Percentiles rank a stretch among this genome's conserved stretches.
These are phyloP conservation scores for Evernia prunastri DNA, from an alignment of 495 filamentous ascomycete species.

Conservation along the genomic window DNA sequence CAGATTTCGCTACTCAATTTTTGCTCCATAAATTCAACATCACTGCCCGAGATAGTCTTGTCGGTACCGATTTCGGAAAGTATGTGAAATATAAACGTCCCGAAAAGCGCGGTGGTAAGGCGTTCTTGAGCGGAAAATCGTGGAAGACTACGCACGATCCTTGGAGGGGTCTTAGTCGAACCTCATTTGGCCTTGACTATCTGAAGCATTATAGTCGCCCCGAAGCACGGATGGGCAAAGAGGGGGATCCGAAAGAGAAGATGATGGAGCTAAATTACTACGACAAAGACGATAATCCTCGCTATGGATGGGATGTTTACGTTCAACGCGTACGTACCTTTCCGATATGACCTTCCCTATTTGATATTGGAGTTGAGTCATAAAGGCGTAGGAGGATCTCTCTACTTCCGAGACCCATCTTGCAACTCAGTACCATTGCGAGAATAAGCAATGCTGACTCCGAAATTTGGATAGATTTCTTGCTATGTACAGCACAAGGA, in stretches of 20 bases:
- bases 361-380: too few relatives aligned
- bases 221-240: constrained; percentile 14
- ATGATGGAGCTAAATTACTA: constrained; percentile 47
- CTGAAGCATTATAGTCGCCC: constrained; percentile 36
- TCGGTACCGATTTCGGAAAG: constrained; percentile 44
- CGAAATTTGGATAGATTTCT: too few relatives aligned
- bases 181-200: constrained; percentile 49
- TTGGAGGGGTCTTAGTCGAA: constrained; percentile 45
- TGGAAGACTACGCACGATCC: constrained; percentile 47
- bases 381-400: too few relatives aligned
- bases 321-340: too few relatives aligned
- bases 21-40: constrained; percentile 51
- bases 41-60: constrained; percentile 37
- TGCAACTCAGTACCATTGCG: too few relatives aligned
- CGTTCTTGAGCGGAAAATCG: constrained; percentile 43
- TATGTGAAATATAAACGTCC: constrained; percentile 44
- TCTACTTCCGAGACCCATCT: too few relatives aligned
- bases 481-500: constrained; percentile 39
- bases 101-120: constrained; percentile 42
- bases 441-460: too few relatives aligned
- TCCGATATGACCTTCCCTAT: too few relatives aligned
- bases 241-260: constrained; percentile 26
- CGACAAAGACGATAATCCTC: constrained; percentile 38
- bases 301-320: constrained; percentile 40
- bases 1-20: constrained; percentile 44